Evolutionary conservation across 192 early-diverging fungal genomes (phyloP).

Genomic region (Lobosporangium transversale): DNA sequence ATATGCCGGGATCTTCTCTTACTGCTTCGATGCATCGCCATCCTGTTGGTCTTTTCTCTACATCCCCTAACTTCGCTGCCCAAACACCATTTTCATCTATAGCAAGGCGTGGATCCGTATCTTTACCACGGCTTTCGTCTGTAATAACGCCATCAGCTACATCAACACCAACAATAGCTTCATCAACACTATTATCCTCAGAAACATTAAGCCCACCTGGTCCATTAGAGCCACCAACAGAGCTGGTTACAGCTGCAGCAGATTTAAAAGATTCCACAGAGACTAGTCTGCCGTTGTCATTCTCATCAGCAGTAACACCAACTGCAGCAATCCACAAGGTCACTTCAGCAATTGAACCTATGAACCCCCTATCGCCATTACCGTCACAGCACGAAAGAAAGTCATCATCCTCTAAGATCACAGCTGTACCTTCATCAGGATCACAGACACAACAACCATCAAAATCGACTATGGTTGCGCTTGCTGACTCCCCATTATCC

Average conservation of each 20-base stretch:
- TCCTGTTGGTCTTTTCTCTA: conserved; percentile 37
- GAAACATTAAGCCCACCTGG: not conserved
- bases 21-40: conserved; percentile 32
- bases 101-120: not conserved
- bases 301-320: too few species aligned
- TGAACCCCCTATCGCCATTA: not conserved
- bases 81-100: conserved; percentile 33
- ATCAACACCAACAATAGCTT: not conserved
- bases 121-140: conserved; percentile 5
- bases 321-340: too few species aligned
- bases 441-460: too few species aligned
- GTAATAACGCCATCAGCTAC: not conserved
- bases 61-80: conserved; percentile 41
- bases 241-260: too few species aligned
- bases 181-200: not conserved
- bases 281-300: too few species aligned
- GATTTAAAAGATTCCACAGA: too few species aligned
- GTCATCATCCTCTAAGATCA: not conserved
- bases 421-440: not conserved
- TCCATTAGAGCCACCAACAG: too few species aligned
- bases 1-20: conserved; percentile 23
- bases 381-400: not conserved
- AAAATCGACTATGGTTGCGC: not conserved
- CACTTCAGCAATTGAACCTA: not conserved
- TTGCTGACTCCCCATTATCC: not conserved